phyloP scores from a whole-genome alignment of 1,284 basidiomycete species.

The Xerocomus cyaneibrunnescens region DNA sequence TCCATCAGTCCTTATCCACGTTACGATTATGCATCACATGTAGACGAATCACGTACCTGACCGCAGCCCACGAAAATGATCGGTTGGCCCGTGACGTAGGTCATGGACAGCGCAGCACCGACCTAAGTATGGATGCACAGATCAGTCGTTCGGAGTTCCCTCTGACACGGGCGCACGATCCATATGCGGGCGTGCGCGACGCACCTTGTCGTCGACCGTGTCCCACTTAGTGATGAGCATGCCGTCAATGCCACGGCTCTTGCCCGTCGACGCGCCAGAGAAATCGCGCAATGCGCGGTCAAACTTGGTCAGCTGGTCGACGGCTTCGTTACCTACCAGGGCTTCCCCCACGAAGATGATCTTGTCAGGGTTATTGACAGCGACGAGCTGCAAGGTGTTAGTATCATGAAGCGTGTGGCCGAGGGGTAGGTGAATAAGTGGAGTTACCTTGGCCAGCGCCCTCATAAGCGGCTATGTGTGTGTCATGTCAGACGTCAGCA shows the following conservation, averaged over 20 bases:
- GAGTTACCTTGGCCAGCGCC: conserved; percentile 86
- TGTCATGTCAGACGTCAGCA: background rate
- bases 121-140: conserved; percentile 53
- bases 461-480: conserved; percentile 81
- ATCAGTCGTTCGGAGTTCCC: conserved; percentile 10
- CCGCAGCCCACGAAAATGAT: conserved; percentile 97
- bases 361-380: conserved; percentile 92
- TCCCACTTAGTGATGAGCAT: conserved; percentile 98
- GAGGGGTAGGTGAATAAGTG: conserved; percentile 3
- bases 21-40: background rate
- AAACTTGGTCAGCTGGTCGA: conserved; percentile 94
- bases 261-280: conserved; percentile 64
- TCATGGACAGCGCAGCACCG: conserved; percentile 95
- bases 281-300: conserved; percentile 90
- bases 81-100: conserved; percentile 94
- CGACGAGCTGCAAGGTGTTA: conserved; percentile 65
- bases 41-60: conserved; percentile 56
- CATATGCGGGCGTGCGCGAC: conserved; percentile 4
- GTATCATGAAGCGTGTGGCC: conserved; percentile 7
- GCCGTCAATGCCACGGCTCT: conserved; percentile 89
- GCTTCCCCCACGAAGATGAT: conserved; percentile 97
- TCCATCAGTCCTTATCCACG: conserved; percentile 8
- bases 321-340: conserved; percentile 94
- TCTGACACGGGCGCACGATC: background rate
- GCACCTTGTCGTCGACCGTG: conserved; percentile 89